Base-by-base conservation (phyloP, 176 grass and related monocot species). In the Thalia dealbata region DNA sequence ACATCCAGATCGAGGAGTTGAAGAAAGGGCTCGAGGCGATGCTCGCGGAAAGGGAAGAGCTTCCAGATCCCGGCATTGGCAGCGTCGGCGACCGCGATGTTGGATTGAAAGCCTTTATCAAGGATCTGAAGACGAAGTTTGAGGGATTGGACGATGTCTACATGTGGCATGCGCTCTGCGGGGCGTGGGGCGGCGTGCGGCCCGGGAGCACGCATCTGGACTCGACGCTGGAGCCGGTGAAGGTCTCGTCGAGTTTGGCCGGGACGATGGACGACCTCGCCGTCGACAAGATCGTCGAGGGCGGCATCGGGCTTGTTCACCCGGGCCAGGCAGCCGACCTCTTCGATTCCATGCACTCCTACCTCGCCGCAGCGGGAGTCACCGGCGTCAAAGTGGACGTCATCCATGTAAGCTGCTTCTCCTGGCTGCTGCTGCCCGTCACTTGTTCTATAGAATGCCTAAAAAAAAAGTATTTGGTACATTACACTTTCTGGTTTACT, bases 241-340 rank as follows among this genome's bases (percentile, higher is more conserved):
- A 78, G 23, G 14, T 71, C 22, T 70, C 76, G 21, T 66, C 76
- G 7, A 38, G 76, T 3, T 38, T 71, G 25, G 52, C 65, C 14
- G 76, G 51, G 15, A 78, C 66, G 14, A 78, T 78, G 76, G 76
- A 71, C 32, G 76, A 78, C 32, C 76, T 78, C 16, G 76, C 76
- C 14, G 76, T 78, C 11, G 65, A 70, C 51, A 71, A 71, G 67
- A 61, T 71, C 55, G 52, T 61, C 7, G 76, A 78, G 46, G 76
- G 76, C 10, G 76, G 76, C 32, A 70, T 78, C 10, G 76, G 76
- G 30, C 51, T 78, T 2, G 76, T 71, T 23, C 51, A 23, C 6
- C 76, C 76, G 14, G 66, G 26, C 7, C 76, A 78, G 24, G 76
- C 76, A 6, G 76, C 10, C 7, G 51, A 78, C 28, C 35, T 78